Percentiles rank a stretch among this genome's conserved stretches.
These are phyloP conservation scores for Vicia faba DNA, from an alignment of 306 rosid species.

Conservation along the genomic window DNA sequence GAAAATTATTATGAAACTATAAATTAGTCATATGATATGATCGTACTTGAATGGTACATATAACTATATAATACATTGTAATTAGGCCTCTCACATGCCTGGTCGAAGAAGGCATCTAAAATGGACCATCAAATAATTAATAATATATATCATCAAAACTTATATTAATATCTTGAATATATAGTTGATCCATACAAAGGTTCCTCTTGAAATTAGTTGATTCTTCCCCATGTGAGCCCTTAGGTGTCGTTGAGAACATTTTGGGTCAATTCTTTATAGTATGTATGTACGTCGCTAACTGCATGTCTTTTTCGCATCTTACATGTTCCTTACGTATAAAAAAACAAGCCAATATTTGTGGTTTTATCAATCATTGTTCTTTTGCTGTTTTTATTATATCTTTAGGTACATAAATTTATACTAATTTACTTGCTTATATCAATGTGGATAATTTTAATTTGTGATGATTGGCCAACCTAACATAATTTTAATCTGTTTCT, in stretches of 20 bases:
- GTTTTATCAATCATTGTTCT: slow-evolving; percentile 26
- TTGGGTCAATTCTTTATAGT: slow-evolving; percentile 45
- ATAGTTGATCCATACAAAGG: slow-evolving; percentile 25
- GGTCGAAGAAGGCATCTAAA: slow-evolving; percentile 44
- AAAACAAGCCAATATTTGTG: slow-evolving; percentile 42
- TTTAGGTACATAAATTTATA: neutral
- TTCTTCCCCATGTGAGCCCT: slow-evolving; percentile 48
- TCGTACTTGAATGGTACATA: slow-evolving; percentile 24
- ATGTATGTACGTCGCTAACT: slow-evolving; percentile 19
- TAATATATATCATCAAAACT: neutral
- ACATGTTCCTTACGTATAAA: slow-evolving; percentile 1
- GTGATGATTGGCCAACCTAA: neutral
- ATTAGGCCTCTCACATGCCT: slow-evolving; percentile 49
- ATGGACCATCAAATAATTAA: slow-evolving; percentile 33
- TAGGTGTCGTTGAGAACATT: slow-evolving; percentile 45
- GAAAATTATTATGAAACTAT: slow-evolving; percentile 2
- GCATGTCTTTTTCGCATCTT: slow-evolving; percentile 29
- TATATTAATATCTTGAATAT: slow-evolving; percentile 1
- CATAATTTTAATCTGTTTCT: too few species aligned
- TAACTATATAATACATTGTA: neutral
- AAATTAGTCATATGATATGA: neutral
- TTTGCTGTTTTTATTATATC: neutral
- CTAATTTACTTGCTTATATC: too few species aligned
- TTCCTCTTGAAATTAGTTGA: slow-evolving; percentile 20
- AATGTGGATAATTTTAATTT: neutral